These are phyloP conservation scores for Anethum foeniculum DNA, from an alignment of 140 eudicot species.

Conservation along the genomic window DNA sequence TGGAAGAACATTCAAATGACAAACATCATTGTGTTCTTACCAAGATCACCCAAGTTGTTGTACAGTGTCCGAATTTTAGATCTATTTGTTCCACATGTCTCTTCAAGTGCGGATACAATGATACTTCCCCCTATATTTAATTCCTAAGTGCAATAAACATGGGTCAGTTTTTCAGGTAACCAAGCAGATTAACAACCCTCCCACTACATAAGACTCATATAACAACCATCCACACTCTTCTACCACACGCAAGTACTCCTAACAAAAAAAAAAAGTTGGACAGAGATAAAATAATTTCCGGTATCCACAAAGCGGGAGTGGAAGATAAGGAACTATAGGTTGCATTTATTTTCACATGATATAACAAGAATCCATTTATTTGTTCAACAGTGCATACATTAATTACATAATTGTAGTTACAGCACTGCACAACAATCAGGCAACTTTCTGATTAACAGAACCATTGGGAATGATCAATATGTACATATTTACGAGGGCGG, in stretches of 20 bases:
- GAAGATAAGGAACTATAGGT: not conserved
- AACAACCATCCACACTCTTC: not conserved
- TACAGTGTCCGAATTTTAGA: constrained; percentile 60
- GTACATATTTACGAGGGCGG: not conserved
- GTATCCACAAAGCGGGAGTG: not conserved
- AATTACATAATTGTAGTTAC: not conserved
- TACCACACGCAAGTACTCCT: not conserved
- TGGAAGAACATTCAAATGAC: not conserved
- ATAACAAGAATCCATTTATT: not conserved
- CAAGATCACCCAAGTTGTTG: constrained; percentile 91
- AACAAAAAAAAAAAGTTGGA: not conserved
- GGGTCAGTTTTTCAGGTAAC: constrained; percentile 5
- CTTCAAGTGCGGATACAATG: constrained; percentile 77
- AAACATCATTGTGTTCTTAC: constrained; percentile 30
- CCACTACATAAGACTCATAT: not conserved
- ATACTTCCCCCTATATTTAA: constrained; percentile 86
- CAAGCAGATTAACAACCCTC: constrained; percentile 1
- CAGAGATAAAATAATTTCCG: not conserved
- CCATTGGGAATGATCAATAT: not conserved
- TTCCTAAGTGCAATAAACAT: constrained; percentile 40
- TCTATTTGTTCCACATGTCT: constrained; percentile 81
- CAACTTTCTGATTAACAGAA: constrained; percentile 2
- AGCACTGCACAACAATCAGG: not conserved
- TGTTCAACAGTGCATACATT: not conserved
- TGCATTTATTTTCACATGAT: not conserved